Evolutionary conservation across 140 eudicot species (phyloP).

Genomic region (Erigeron philadelphicus): DNA sequence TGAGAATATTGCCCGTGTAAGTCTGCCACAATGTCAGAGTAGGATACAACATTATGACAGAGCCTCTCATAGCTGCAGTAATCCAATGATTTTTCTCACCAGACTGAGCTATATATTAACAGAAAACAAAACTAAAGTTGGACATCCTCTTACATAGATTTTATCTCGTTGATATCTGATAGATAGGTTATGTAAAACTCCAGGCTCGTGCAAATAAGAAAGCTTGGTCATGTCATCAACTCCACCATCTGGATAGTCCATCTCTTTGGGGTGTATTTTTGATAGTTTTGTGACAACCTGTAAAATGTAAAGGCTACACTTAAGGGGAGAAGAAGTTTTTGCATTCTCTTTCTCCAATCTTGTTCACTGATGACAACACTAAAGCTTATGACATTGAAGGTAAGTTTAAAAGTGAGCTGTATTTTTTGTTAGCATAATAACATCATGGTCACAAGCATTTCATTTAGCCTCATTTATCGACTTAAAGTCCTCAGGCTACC

Average conservation of each 20-base stretch:
- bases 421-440: constrained; percentile 12
- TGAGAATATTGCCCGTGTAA: constrained; percentile 94
- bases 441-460: constrained; percentile 16
- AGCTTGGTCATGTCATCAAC: constrained; percentile 99
- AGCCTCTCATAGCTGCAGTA: constrained; percentile 39
- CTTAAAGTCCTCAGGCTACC: constrained; percentile 10
- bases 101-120: constrained; percentile 18
- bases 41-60: constrained; percentile 33
- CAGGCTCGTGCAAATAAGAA: constrained; percentile 92
- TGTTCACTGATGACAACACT: not conserved
- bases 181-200: constrained; percentile 82
- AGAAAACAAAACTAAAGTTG: constrained; percentile 21
- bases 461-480: constrained; percentile 9
- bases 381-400: not conserved
- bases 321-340: not conserved
- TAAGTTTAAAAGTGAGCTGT: not conserved
- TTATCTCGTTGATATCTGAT: constrained; percentile 71
- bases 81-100: constrained; percentile 34
- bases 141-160: constrained; percentile 74
- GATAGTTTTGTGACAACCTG: constrained; percentile 54
- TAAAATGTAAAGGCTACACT: constrained; percentile 18
- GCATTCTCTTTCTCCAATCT: not conserved
- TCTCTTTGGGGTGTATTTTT: constrained; percentile 68
- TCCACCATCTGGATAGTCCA: constrained; percentile 84
- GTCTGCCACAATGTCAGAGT: constrained; percentile 78